Evolutionary conservation across 2,329 filamentous ascomycete species (phyloP), one percentile per base, ranked within the genome.

Genomic region (Cercospora nicotianae): DNA sequence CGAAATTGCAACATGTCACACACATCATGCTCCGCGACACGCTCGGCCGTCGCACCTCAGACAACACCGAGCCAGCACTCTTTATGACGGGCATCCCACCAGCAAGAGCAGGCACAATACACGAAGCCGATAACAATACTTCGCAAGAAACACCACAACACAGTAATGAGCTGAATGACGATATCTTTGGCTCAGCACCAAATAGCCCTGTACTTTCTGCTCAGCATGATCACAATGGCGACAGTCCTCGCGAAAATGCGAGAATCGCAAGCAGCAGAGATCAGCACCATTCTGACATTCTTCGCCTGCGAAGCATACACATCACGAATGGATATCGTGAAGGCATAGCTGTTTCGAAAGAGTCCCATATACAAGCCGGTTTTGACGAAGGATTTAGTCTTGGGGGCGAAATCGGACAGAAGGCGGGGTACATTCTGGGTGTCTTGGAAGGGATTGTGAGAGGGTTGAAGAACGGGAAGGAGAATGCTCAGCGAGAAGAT

Each of bases 321-420:
- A 86, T 88, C 63, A 97, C 91, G 7, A 89, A 91, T 45, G 95
- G 95, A 20, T 98, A 98, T 80, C 90, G 94, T 67, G 94, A 97
- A 75, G 95, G 94, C 55, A 87, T 98, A 63, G 86, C 90, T 0
- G 83, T 83, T 3, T 91, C 91, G 33, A 98, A 98, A 78, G 87
- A 87, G 28, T 81, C 85, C 59, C 90, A 89, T 74, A 87, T 97
- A 28, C 95, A 99, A 80, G 84, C 85, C 13, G 94, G 94, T 0
- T 98, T 99, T 76, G 95, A 99, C 77, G 92, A 94, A 71, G 94
- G 94, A 0, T 98, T 93, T 78, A 85, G 88, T 13, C 84, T 98
- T 0, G 95, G 95, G 12, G 94, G 93, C 0, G 89, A 90, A 62
- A 82, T 98, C 31, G 95, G 94, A 0, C 79, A 91, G 71, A 85